phyloP scores from a whole-genome alignment of 768 basidiomycete species.

The Mycena leptocephala region DNA sequence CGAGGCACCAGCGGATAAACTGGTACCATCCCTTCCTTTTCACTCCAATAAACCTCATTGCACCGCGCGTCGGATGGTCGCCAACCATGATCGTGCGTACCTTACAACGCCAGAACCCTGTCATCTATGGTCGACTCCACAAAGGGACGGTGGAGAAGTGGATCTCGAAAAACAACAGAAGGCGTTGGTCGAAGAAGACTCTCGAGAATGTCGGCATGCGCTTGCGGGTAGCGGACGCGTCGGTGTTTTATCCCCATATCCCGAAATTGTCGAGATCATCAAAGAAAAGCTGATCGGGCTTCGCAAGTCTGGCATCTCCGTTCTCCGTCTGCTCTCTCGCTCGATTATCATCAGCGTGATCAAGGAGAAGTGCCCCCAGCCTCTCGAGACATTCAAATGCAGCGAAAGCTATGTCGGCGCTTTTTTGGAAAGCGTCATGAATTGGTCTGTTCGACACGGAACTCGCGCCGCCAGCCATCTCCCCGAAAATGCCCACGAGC shows the following conservation, averaged over 20 bases:
- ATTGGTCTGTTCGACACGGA: constrained; percentile 33
- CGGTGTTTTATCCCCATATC: constrained; percentile 34
- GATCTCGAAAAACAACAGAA: background rate
- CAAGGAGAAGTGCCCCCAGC: constrained; percentile 11
- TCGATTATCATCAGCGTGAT: constrained; percentile 37
- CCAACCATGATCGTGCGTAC: background rate
- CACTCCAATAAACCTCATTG: background rate
- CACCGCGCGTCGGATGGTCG: background rate
- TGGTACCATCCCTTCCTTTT: constrained; percentile 43
- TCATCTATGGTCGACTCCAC: background rate
- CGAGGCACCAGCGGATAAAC: constrained; percentile 15
- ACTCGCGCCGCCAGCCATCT: constrained; percentile 39
- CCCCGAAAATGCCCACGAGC: constrained; percentile 28
- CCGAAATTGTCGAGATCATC: constrained; percentile 33
- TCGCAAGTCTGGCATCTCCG: constrained; percentile 27
- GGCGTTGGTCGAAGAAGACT: background rate
- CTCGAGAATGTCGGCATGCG: constrained; percentile 12
- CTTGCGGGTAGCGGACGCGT: constrained; percentile 29
- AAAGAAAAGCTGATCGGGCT: constrained; percentile 31
- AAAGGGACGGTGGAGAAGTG: background rate
- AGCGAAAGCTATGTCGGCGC: constrained; percentile 30
- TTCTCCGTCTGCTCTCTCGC: constrained; percentile 26
- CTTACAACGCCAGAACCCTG: background rate
- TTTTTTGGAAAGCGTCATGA: constrained; percentile 39
- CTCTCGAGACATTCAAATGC: constrained; percentile 35